Conservation (phyloP, 2,329 filamentous ascomycete species). For the Fragosphaeria purpurea region DNA sequence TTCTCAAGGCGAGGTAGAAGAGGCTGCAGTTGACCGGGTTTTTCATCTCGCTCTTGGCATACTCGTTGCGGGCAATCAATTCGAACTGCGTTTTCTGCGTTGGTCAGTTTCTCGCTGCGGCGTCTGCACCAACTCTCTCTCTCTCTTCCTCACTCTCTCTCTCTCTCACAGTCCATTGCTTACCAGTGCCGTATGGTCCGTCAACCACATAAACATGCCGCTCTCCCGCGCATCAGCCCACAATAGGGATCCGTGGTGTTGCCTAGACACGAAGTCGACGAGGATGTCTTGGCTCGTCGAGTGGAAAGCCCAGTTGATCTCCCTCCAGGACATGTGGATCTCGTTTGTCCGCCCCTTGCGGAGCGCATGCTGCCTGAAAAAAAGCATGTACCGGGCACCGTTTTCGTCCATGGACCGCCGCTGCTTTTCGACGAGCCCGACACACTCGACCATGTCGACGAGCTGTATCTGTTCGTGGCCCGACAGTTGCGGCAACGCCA, state of each 20-base stretch:
- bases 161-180: constrained; percentile 18
- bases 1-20: constrained; percentile 81
- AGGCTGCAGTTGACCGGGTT: constrained; percentile 86
- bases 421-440: constrained; percentile 75
- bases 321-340: constrained; percentile 61
- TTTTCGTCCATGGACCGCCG: constrained; percentile 85
- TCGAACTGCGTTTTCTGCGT: constrained; percentile 69
- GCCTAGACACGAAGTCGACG: constrained; percentile 67
- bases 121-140: no score
- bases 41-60: constrained; percentile 76
- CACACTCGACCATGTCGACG: constrained; percentile 75
- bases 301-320: constrained; percentile 80
- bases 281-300: constrained; percentile 83
- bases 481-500: constrained; percentile 70
- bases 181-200: constrained; percentile 66
- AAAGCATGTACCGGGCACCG: constrained; percentile 75
- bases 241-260: constrained; percentile 67
- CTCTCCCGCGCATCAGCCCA: constrained; percentile 82
- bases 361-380: constrained; percentile 72
- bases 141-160: no score
- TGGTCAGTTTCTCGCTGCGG: no score
- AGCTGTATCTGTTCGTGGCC: constrained; percentile 80
- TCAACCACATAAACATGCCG: constrained; percentile 92
- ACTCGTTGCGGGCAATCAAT: constrained; percentile 83
- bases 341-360: constrained; percentile 55